phyloP scores from a whole-genome alignment of 106 monocot genomes.

The Vanilla planifolia region DNA sequence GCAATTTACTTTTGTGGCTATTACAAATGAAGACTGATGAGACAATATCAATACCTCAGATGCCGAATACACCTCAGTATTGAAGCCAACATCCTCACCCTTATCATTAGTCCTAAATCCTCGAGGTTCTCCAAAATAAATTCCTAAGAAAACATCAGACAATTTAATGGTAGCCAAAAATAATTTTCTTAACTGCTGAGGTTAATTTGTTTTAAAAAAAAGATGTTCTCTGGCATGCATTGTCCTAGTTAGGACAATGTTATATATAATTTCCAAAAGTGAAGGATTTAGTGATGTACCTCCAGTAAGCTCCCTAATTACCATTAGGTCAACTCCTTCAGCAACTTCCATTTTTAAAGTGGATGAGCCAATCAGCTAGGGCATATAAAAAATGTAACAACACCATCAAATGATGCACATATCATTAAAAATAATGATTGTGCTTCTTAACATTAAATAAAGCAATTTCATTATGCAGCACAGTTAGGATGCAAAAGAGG shows the following conservation, averaged over 20 bases:
- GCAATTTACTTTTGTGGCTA: no score
- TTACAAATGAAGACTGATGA: not conserved
- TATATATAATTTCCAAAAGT: not conserved
- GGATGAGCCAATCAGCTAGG: conserved; percentile 71
- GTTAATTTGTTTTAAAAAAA: no score
- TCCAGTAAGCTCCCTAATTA: conserved; percentile 88
- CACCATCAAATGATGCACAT: not conserved
- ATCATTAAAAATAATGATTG: no score
- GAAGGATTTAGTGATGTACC: conserved; percentile 25
- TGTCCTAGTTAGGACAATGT: no score
- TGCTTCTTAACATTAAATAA: no score
- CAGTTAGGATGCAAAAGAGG: no score
- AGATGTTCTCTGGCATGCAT: no score
- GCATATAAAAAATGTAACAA: not conserved
- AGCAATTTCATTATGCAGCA: no score
- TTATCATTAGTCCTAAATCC: conserved; percentile 77
- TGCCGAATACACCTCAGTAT: conserved; percentile 81
- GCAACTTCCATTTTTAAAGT: conserved; percentile 86
- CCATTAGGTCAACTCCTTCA: conserved; percentile 91
- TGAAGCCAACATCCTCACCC: conserved; percentile 80
- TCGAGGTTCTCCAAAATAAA: conserved; percentile 94
- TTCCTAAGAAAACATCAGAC: conserved; percentile 33
- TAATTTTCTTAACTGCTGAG: no score
- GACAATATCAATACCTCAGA: conserved; percentile 49
- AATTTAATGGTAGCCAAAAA: not conserved